phyloP scores from a whole-genome alignment of 2,329 filamentous ascomycete genomes.

The Leptographium radiaticola region DNA sequence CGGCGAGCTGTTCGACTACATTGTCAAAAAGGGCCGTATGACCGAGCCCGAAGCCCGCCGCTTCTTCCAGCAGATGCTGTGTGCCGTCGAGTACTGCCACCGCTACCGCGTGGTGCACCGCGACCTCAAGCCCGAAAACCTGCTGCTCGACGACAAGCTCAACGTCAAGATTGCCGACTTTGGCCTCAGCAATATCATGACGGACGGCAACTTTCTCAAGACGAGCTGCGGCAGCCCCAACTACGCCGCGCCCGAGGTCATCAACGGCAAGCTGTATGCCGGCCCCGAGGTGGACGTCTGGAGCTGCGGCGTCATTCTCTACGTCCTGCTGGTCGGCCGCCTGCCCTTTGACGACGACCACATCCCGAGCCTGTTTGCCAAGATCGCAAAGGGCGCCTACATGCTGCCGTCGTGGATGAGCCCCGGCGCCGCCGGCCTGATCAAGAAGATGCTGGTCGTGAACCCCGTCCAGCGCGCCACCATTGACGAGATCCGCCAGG shows the following conservation, averaged over 20 bases:
- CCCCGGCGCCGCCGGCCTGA: constrained; percentile 65
- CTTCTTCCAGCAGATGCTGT: constrained; percentile 98
- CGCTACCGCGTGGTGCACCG: constrained; percentile 97
- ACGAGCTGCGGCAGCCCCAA: constrained; percentile 97
- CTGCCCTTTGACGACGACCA: constrained; percentile 97
- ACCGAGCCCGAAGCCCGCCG: constrained; percentile 84
- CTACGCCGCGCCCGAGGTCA: constrained; percentile 95
- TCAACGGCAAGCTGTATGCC: constrained; percentile 93
- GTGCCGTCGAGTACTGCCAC: constrained; percentile 97
- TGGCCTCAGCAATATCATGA: constrained; percentile 98
- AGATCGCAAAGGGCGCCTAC: constrained; percentile 91
- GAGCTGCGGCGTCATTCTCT: constrained; percentile 89
- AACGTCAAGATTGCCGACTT: constrained; percentile 99
- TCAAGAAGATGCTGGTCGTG: constrained; percentile 87
- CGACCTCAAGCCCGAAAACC: constrained; percentile 93
- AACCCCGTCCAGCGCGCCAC: constrained; percentile 91
- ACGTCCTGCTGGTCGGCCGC: constrained; percentile 66
- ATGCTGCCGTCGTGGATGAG: constrained; percentile 87
- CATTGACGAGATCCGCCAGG: constrained; percentile 82
- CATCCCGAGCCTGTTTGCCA: constrained; percentile 93
- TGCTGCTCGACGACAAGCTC: constrained; percentile 85
- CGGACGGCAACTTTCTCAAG: constrained; percentile 96
- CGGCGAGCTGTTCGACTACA: constrained; percentile 94
- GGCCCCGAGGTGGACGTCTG: constrained; percentile 97
- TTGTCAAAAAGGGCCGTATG: constrained; percentile 87